These are phyloP conservation scores for Coffea humblotiana DNA, from an alignment of 305 asterid genomes.

Conservation along the genomic window DNA sequence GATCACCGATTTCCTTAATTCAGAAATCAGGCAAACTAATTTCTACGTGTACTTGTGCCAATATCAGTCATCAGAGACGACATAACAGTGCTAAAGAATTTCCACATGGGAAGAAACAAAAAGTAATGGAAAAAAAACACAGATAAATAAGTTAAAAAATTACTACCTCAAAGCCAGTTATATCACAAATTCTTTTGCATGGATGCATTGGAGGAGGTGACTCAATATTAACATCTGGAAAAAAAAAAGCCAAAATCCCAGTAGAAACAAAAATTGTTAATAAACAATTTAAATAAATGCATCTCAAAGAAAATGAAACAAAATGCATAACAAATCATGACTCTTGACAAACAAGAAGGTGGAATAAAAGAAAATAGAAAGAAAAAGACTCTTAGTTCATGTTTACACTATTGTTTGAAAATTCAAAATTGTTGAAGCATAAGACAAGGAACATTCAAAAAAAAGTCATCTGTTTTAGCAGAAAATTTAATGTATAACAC, in stretches of 20 bases:
- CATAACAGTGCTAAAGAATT: no score
- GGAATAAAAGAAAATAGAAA: no score
- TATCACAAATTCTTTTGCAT: slow-evolving; percentile 77
- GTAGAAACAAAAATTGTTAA: background rate
- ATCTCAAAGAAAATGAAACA: background rate
- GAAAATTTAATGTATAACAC: no score
- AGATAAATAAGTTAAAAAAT: background rate
- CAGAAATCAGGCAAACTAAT: background rate
- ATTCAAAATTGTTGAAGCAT: background rate
- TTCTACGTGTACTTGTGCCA: background rate
- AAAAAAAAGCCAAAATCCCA: slow-evolving; percentile 10
- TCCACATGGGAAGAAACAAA: no score
- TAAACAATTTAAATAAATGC: no score
- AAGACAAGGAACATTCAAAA: background rate
- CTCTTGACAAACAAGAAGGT: no score
- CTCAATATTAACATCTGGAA: slow-evolving; percentile 79
- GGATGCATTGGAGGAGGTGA: slow-evolving; percentile 90
- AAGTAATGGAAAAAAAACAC: background rate
- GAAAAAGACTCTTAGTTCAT: no score
- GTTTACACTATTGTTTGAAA: background rate
- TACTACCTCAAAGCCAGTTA: slow-evolving; percentile 85
- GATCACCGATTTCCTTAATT: background rate
- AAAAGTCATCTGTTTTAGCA: no score
- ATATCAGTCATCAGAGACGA: background rate
- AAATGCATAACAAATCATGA: background rate